Conservation (phyloP, 202 grass and related monocot species). For the Saccharum hybrid region DNA sequence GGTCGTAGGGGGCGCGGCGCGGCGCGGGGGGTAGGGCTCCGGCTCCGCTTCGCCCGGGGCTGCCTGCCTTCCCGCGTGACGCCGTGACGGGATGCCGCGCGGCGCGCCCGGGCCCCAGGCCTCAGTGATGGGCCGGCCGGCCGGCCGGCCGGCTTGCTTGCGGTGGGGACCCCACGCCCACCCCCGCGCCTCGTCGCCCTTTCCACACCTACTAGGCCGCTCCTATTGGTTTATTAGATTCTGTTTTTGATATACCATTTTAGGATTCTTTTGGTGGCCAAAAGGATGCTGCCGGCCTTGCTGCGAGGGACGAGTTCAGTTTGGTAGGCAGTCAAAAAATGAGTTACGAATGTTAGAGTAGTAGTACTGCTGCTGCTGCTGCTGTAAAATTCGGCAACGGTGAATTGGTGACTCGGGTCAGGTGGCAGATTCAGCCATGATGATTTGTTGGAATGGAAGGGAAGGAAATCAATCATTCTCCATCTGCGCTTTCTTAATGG, state of each 20-base stretch:
- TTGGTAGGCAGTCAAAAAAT: slow-evolving; percentile 12
- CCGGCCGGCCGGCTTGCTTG: not conserved
- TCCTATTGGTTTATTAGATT: slow-evolving; percentile 41
- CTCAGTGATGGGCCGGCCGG: slow-evolving; percentile 8
- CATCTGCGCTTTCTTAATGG: too few species aligned
- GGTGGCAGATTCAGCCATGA: slow-evolving; percentile 16
- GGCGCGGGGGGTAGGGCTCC: not conserved
- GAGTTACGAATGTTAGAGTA: slow-evolving; percentile 18
- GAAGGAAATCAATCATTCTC: not conserved
- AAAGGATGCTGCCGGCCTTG: slow-evolving; percentile 46
- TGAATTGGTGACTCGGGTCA: slow-evolving; percentile 14
- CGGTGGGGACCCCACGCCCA: too few species aligned
- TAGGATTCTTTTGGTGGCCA: slow-evolving; percentile 59
- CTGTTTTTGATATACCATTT: slow-evolving; percentile 47
- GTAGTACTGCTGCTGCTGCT: not conserved
- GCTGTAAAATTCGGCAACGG: slow-evolving; percentile 32
- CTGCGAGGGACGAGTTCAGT: not conserved
- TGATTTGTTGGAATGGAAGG: not conserved
- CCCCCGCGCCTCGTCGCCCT: not conserved
- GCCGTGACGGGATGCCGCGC: slow-evolving; percentile 12
- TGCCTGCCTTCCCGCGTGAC: not conserved
- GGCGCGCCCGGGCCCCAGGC: not conserved
- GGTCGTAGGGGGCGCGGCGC: not conserved
- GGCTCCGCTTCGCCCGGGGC: slow-evolving; percentile 12
- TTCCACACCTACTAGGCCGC: slow-evolving; percentile 12